Percentiles rank a stretch among this genome's conserved stretches.
phyloP scores from a whole-genome alignment of 176 grass and related monocot genomes.

The Microstegium vimineum region DNA sequence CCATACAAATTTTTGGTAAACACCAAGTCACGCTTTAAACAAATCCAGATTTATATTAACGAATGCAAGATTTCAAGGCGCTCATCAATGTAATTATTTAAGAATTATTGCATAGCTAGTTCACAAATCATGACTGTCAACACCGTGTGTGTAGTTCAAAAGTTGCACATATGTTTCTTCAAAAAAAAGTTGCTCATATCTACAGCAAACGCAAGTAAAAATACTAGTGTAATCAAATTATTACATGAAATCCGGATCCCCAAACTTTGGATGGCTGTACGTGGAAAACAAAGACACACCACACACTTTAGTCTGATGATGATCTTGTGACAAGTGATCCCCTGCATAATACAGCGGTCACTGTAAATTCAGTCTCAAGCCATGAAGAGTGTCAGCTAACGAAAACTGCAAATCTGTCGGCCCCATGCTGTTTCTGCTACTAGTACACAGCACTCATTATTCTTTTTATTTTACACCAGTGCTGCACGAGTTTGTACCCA shows the following conservation, averaged over 20 bases:
- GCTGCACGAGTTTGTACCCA: background rate
- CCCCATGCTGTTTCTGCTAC: background rate
- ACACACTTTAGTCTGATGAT: background rate
- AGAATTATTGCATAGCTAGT: background rate
- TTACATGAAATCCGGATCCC: background rate
- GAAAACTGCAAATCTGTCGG: background rate
- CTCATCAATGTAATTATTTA: background rate
- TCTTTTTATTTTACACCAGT: background rate
- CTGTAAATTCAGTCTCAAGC: background rate
- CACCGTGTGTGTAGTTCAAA: background rate
- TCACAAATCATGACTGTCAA: background rate
- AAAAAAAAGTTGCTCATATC: background rate
- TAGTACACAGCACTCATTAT: conserved; percentile 10
- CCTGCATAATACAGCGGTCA: background rate
- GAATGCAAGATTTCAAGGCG: background rate
- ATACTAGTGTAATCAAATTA: background rate
- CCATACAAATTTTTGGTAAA: too few relatives aligned
- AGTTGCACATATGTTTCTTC: background rate
- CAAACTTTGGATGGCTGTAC: background rate
- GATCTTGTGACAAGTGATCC: background rate
- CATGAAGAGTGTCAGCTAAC: background rate
- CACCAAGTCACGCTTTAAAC: background rate
- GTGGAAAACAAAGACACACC: conserved; percentile 11
- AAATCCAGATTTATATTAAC: background rate
- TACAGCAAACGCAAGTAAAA: background rate